Evolutionary conservation across 495 filamentous ascomycete genomes (phyloP).

Genomic region (Penicillium crystallinum): DNA sequence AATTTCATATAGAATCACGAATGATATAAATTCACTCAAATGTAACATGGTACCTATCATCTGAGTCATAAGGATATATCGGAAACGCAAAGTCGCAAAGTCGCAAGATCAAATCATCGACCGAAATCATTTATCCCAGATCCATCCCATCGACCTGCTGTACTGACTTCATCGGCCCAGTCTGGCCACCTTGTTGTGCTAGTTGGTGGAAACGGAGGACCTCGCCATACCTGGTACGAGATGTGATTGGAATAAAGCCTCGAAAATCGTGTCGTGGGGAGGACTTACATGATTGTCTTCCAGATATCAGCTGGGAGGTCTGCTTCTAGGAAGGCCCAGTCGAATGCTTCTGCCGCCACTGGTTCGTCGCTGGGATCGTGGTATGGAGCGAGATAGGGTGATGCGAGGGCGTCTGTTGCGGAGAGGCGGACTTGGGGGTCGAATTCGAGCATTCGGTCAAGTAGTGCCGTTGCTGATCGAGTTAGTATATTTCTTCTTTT

Average conservation of each 20-base stretch:
- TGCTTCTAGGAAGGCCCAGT: conserved; percentile 98
- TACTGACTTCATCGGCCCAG: not conserved
- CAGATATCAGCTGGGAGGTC: conserved; percentile 94
- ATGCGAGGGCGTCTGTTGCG: conserved; percentile 72
- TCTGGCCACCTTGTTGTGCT: not conserved
- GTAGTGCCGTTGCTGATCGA: conserved; percentile 69
- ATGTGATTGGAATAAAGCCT: conserved; percentile 1
- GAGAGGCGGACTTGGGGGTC: conserved; percentile 84
- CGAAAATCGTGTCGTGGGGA: no score
- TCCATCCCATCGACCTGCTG: conserved; percentile 14
- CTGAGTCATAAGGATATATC: no score
- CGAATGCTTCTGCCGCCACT: conserved; percentile 87
- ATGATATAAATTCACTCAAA: no score
- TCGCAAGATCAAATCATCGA: no score
- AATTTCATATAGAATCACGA: not conserved
- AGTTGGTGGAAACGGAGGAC: conserved; percentile 92
- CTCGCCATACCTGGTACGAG: conserved; percentile 85
- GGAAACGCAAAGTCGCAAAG: no score
- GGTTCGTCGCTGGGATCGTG: conserved; percentile 96
- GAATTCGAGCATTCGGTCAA: conserved; percentile 95
- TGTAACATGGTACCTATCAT: no score
- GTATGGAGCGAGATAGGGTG: conserved; percentile 90
- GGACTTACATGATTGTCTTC: conserved; percentile 95
- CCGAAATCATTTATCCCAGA: conserved; percentile 10
- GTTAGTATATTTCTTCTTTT: conserved; percentile 6